Evolutionary conservation across 78 protist genomes (phyloP), one percentile per base, ranked within the genome.

Genomic region (Corallochytrium limacisporum): DNA sequence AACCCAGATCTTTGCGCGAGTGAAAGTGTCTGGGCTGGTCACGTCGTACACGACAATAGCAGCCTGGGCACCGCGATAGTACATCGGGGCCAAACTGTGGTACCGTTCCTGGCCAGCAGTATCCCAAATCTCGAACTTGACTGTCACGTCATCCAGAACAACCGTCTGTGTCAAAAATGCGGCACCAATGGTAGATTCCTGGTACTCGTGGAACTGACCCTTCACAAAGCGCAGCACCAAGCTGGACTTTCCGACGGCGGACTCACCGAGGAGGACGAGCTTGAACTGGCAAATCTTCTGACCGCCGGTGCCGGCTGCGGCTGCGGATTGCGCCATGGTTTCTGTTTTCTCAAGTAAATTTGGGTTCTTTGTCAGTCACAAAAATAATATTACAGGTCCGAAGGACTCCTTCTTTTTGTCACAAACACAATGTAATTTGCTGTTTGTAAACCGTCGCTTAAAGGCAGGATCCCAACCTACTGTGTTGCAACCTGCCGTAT

Each of bases 151-250:
- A 47, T 83, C 80, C 42, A 85, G 72, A 46, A 76, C 57, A 13
- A 91, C 93, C 5, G 94, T 88, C 73, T 91, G 97, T 40, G 97
- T 89, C 57, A 88, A 59, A 53, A 91, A 91, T 6, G 97, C 97
- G 18, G 97, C 96, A 9, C 97, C 97, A n/a, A 92, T 92, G 24
- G 97, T 92, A 35, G 81, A 59, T 76, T 92, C 97, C 77, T 92
- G 97, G 75, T 77, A 89, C 55, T 89, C 94, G 50, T 82, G 81
- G 71, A 92, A 92, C 80, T 89, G 95, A 35, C 92, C 92, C 47
- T 88, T 74, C 46, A 92, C 97, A 32, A 92, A 92, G 33, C 97
- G 83, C 13, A 89, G 76, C 16, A 89, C 97, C 1, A 89, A 60
- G 1, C 75, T 56, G 0, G 81, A 72, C 62, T 84, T 84, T 26